Evolutionary conservation across 345 rosid genomes (phyloP).

Genomic region (Populus euphratica): DNA sequence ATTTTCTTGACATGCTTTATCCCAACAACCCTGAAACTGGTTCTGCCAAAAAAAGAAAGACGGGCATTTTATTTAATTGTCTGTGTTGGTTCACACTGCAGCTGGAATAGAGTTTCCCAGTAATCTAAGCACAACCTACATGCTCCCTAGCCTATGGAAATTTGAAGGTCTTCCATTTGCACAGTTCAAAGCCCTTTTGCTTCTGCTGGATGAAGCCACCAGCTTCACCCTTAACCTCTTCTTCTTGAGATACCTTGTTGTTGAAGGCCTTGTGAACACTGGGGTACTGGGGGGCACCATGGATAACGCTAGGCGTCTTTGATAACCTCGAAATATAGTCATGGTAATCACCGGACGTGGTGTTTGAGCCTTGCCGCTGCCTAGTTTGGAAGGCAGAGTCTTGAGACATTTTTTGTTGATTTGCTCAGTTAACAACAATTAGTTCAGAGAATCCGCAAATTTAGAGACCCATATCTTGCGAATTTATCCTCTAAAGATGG

Average conservation of each 20-base stretch:
- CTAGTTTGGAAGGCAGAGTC: not conserved
- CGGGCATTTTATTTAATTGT: not conserved
- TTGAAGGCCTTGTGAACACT: constrained; percentile 37
- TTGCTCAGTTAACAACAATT: not conserved
- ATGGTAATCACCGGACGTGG: constrained; percentile 38
- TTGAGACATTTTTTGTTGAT: constrained; percentile 4
- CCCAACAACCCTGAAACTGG: not conserved
- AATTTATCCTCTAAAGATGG: constrained; percentile 24
- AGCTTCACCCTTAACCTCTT: constrained; percentile 22
- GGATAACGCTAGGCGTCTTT: constrained; percentile 28
- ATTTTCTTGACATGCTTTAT: not conserved
- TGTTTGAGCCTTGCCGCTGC: constrained; percentile 26
- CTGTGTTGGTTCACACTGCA: not conserved
- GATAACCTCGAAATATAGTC: constrained; percentile 23
- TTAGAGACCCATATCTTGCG: constrained; percentile 24
- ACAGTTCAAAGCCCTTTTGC: constrained; percentile 34
- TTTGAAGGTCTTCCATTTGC: constrained; percentile 50
- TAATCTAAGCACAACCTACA: no score
- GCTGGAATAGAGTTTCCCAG: not conserved
- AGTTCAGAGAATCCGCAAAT: not conserved
- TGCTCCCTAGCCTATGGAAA: not conserved
- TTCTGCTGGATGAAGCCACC: constrained; percentile 35
- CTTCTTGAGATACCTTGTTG: constrained; percentile 7
- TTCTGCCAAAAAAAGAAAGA: not conserved
- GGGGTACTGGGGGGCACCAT: constrained; percentile 43